Evolutionary conservation across 192 early-diverging fungal species (phyloP).

Genomic region (Funneliformis geosporum): DNA sequence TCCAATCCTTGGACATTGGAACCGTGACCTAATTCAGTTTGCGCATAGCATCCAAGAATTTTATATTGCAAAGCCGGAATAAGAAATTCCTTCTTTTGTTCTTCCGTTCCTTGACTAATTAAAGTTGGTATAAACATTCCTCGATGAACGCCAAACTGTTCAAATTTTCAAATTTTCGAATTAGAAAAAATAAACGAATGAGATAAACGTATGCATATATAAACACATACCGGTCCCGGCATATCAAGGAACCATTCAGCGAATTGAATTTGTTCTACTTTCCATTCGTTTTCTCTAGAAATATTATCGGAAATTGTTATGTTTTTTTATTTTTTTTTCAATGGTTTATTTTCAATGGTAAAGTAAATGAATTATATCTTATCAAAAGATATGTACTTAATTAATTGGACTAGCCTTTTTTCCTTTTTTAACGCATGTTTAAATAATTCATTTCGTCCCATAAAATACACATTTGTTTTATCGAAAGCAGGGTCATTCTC

Average conservation of each 20-base stretch:
- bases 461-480: conserved; percentile 68
- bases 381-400: conserved; percentile 40
- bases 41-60: conserved; percentile 86
- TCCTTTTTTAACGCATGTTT: conserved; percentile 61
- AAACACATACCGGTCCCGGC: neutral
- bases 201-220: neutral
- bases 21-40: conserved; percentile 80
- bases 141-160: conserved; percentile 68
- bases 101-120: conserved; percentile 68
- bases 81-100: conserved; percentile 79
- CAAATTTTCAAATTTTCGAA: neutral
- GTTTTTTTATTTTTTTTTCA: no score
- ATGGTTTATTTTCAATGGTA: neutral
- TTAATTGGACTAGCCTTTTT: conserved; percentile 62
- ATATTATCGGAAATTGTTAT: no score
- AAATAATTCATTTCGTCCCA: conserved; percentile 69
- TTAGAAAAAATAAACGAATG: no score
- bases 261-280: neutral
- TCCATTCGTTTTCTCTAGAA: neutral
- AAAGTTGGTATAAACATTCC: conserved; percentile 86
- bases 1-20: conserved; percentile 87
- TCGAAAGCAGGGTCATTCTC: conserved; percentile 73
- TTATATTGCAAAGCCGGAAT: conserved; percentile 69
- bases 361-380: neutral
- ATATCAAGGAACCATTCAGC: neutral